A percentile compares a stretch with the other conserved stretches of the same genome.
phyloP scores from a whole-genome alignment of 495 filamentous ascomycete species.

The Glutinoglossum americanum region DNA sequence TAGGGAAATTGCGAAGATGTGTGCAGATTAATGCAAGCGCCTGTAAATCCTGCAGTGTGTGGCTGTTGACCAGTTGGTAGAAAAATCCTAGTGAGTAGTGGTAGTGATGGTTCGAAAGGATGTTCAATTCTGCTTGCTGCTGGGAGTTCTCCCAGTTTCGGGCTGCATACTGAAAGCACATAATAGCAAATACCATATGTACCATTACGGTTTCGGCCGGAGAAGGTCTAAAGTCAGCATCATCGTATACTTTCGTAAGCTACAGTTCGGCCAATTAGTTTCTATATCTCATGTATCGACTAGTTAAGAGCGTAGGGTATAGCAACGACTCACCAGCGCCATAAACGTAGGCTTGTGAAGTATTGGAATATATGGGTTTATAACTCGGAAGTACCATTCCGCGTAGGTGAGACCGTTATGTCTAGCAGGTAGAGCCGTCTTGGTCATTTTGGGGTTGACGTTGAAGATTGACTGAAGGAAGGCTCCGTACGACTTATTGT shows the following conservation, averaged over 20 bases:
- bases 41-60: slow-evolving; percentile 41
- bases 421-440: slow-evolving; percentile 32
- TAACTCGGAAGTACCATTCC: slow-evolving; percentile 48
- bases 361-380: slow-evolving; percentile 50
- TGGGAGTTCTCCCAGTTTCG: slow-evolving; percentile 31
- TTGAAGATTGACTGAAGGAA: slow-evolving; percentile 39
- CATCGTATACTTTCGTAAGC: slow-evolving; percentile 40
- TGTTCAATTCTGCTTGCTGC: slow-evolving; percentile 29
- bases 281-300: background rate
- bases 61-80: slow-evolving; percentile 34
- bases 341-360: slow-evolving; percentile 51
- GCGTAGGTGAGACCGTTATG: slow-evolving; percentile 38
- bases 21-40: slow-evolving; percentile 44
- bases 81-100: slow-evolving; percentile 48
- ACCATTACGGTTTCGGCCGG: slow-evolving; percentile 45
- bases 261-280: slow-evolving; percentile 13
- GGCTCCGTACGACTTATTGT: slow-evolving; percentile 46
- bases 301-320: background rate
- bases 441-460: slow-evolving; percentile 29
- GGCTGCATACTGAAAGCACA: slow-evolving; percentile 49
- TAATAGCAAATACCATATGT: slow-evolving; percentile 58
- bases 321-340: slow-evolving; percentile 28
- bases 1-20: slow-evolving; percentile 56
- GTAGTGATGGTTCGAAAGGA: slow-evolving; percentile 49
- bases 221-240: slow-evolving; percentile 33